These are phyloP conservation scores for Dictyostelium firmibasis DNA, from an alignment of 78 protist genomes.

Conservation along the genomic window DNA sequence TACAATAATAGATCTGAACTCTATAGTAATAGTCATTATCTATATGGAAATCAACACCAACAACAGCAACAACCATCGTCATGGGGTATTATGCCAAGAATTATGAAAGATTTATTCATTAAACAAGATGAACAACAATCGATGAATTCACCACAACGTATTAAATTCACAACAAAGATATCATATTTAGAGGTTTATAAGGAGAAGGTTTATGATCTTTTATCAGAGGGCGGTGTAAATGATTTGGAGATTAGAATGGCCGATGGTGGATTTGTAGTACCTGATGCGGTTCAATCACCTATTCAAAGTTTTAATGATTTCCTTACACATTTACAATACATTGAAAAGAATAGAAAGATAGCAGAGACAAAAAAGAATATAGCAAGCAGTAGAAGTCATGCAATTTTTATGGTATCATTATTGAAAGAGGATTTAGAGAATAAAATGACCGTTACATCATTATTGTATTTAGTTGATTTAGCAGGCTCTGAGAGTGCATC, in stretches of 20 bases:
- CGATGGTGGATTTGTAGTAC: constrained; percentile 28
- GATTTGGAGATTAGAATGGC: constrained; percentile 15
- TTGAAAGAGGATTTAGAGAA: background rate
- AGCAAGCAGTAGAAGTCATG: constrained; percentile 57
- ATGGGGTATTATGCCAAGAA: constrained; percentile 66
- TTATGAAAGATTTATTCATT: background rate
- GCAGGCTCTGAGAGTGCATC: constrained; percentile 92
- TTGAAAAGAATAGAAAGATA: background rate
- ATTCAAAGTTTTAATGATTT: background rate
- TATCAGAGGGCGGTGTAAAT: background rate
- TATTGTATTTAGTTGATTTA: constrained; percentile 90
- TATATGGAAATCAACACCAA: background rate
- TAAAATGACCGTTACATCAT: background rate
- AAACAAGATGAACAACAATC: background rate
- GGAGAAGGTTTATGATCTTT: constrained; percentile 57
- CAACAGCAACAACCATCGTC: background rate
- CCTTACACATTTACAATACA: background rate
- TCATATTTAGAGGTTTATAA: constrained; percentile 22
- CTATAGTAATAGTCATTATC: background rate
- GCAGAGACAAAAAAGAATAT: constrained; percentile 14
- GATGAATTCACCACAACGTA: background rate
- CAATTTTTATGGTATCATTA: constrained; percentile 5
- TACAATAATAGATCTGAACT: background rate
- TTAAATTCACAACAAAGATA: background rate
- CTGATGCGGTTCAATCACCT: background rate